Conservation (phyloP, 2,329 filamentous ascomycete genomes). For the Ceratocystis lukuohia region DNA sequence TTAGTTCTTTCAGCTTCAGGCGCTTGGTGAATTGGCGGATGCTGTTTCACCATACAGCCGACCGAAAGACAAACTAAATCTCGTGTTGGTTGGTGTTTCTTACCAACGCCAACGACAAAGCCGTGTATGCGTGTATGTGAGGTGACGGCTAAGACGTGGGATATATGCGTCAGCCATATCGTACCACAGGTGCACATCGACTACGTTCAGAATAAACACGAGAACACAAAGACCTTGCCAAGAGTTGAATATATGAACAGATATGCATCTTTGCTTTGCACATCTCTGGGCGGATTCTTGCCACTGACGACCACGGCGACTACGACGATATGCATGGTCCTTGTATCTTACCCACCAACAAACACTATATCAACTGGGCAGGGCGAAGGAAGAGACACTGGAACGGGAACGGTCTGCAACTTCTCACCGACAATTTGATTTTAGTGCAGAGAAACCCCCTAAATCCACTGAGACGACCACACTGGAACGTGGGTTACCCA, state of each 20-base stretch:
- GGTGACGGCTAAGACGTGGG: not conserved
- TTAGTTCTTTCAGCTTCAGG: not conserved
- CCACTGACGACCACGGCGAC: not conserved
- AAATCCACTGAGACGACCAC: not conserved
- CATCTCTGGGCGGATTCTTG: not conserved
- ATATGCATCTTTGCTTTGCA: no score
- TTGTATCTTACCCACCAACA: not conserved
- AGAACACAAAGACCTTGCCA: not conserved
- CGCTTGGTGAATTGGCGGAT: not conserved
- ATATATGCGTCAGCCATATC: not conserved
- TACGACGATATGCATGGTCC: not conserved
- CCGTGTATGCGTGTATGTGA: not conserved
- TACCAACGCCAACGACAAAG: not conserved
- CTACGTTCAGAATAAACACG: not conserved
- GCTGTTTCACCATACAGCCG: not conserved
- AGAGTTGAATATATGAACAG: no score
- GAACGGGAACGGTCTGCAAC: not conserved
- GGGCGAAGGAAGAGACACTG: not conserved
- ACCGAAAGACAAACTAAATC: not conserved
- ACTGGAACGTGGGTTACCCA: not conserved
- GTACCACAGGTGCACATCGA: not conserved
- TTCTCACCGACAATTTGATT: not conserved
- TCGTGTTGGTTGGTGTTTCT: not conserved
- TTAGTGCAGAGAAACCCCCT: not conserved
- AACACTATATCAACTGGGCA: not conserved